Conservation (phyloP, 2,329 filamentous ascomycete genomes). For the Ophiocordyceps polyrhachis-furcata region DNA sequence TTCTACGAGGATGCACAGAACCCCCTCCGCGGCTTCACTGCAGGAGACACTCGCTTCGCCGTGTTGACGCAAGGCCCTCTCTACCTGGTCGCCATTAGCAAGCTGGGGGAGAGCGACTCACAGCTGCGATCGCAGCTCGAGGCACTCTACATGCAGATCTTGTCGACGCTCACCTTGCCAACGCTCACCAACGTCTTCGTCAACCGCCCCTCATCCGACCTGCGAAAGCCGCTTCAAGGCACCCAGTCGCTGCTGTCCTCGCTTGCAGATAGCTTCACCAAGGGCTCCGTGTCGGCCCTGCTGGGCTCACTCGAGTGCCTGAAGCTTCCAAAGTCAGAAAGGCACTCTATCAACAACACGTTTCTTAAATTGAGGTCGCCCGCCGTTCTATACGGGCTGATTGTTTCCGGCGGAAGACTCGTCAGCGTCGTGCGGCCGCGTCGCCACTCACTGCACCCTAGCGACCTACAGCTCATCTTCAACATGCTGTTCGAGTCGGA, state of each 20-base stretch:
- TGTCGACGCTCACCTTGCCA: slow-evolving; percentile 85
- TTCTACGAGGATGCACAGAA: slow-evolving; percentile 77
- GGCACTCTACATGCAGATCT: slow-evolving; percentile 92
- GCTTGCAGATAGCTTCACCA: slow-evolving; percentile 84
- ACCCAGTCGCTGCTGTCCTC: slow-evolving; percentile 84
- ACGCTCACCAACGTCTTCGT: slow-evolving; percentile 74
- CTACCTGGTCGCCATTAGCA: slow-evolving; percentile 85
- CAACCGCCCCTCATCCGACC: slow-evolving; percentile 79
- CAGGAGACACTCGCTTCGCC: slow-evolving; percentile 73
- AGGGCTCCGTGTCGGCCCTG: slow-evolving; percentile 73
- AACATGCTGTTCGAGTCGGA: slow-evolving; percentile 98
- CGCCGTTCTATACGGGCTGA: slow-evolving; percentile 74
- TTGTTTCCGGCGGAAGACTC: slow-evolving; percentile 80
- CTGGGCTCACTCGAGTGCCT: slow-evolving; percentile 85
- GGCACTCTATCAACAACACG: slow-evolving; percentile 69
- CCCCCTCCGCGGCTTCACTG: slow-evolving; percentile 64
- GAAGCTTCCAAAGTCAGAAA: slow-evolving; percentile 75
- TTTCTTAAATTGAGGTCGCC: slow-evolving; percentile 62
- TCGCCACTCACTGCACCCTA: slow-evolving; percentile 86
- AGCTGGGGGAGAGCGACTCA: slow-evolving; percentile 74
- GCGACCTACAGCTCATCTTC: slow-evolving; percentile 90
- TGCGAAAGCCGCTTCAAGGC: slow-evolving; percentile 75
- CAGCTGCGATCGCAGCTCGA: slow-evolving; percentile 80
- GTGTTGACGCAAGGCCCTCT: slow-evolving; percentile 70
- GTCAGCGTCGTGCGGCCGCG: slow-evolving; percentile 91